Evolutionary conservation across 345 rosid genomes (phyloP), one percentile per base, ranked within the genome.

Genomic region (Rhodomyrtus tomentosa): DNA sequence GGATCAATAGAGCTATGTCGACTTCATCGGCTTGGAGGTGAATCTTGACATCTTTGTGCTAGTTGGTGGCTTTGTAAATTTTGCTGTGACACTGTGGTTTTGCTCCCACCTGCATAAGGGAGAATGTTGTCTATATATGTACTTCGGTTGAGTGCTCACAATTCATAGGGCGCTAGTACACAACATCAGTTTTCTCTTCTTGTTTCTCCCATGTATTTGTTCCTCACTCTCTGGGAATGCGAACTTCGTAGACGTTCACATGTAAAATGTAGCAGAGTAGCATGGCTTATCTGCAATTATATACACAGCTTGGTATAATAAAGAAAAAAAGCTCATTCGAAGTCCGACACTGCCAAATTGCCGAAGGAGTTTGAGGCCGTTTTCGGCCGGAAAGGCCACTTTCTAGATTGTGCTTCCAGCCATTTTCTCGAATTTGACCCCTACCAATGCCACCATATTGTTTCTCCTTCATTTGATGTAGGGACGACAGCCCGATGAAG

Each of bases 11-110:
- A 85, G 84, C 81, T 24, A 48, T 81, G 80, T 49, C 76, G 21
- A 81, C 56, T 80, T 85, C 54, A 29, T 85, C 83, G 3, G 86
- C 83, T 5, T 85, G 76, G 86, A 81, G 79, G 55, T 81, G 82
- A 81, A 36, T 68, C 79, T 68, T 8, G 79, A 68, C 79, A 68
- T 68, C 45, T 38, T 38, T 68, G 79, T 36, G 25, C 79, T 68
- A 68, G 82, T 49, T 48, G 36, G 53, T 80, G 50, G 53, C 82
- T 50, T 80, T 80, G 82, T 48, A 68, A 81, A 81, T 81, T 81
- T 50, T 81, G 29, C 40, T 81, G 55, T 50, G 5, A 10, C 79
- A 4, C 25, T 36, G 45, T 36, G 18, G 25, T 68, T 68, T 68
- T 68, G 45, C 25, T 36, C 14, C 25, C 24, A 21, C 79, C 24